Percentiles rank a stretch among this genome's conserved stretches.
Conservation (phyloP, 2,329 filamentous ascomycete species). For the Seiridium unicorne region DNA sequence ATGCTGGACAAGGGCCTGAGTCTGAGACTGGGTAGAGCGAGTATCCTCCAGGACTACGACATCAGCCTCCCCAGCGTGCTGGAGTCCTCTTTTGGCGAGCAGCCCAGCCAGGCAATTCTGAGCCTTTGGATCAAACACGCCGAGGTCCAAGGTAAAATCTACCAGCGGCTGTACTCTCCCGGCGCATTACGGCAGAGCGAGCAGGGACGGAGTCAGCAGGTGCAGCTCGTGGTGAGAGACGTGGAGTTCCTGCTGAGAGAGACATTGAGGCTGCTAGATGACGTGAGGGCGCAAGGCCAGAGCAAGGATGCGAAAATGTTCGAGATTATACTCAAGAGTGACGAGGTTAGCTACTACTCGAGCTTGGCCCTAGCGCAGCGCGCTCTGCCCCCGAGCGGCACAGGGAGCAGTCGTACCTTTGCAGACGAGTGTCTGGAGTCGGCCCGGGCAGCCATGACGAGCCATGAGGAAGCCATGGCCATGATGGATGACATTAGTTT, state of each 20-base stretch:
- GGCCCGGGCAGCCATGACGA: constrained; percentile 37
- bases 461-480: constrained; percentile 39
- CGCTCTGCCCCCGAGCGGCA: constrained; percentile 31
- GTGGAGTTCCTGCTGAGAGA: constrained; percentile 27
- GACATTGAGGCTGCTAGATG: constrained; percentile 21
- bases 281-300: constrained; percentile 14
- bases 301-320: constrained; percentile 27
- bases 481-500: constrained; percentile 34
- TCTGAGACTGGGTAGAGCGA: constrained; percentile 51
- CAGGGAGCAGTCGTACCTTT: constrained; percentile 28
- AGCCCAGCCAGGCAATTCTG: constrained; percentile 35
- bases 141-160: constrained; percentile 55
- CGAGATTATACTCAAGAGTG: constrained; percentile 33
- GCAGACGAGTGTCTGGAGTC: constrained; percentile 39
- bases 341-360: constrained; percentile 40
- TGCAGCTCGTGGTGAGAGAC: constrained; percentile 27
- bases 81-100: constrained; percentile 29
- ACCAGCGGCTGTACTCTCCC: constrained; percentile 51
- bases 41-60: constrained; percentile 56
- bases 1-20: constrained; percentile 55
- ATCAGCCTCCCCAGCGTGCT: constrained; percentile 39
- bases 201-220: constrained; percentile 30
- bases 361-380: constrained; percentile 42
- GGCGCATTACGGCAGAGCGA: constrained; percentile 35
- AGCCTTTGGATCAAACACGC: constrained; percentile 49